Percentiles rank a stretch among this genome's conserved stretches.
These are phyloP conservation scores for Solanum appendiculatum DNA, from an alignment of 257 asterid species.

Conservation along the genomic window DNA sequence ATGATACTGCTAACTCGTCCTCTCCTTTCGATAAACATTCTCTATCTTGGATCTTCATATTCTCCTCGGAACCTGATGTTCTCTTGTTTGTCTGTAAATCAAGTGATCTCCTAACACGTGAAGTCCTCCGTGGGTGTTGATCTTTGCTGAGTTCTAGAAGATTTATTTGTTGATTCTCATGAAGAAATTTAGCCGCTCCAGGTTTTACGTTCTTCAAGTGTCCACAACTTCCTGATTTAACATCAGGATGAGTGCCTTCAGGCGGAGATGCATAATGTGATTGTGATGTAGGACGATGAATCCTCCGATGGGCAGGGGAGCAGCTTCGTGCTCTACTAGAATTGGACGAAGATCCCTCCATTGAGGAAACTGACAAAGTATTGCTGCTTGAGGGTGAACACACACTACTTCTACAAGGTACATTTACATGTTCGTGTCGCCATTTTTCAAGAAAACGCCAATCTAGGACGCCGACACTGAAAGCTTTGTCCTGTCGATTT, in stretches of 20 bases:
- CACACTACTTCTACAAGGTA: slow-evolving; percentile 6
- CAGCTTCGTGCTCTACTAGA: slow-evolving; percentile 17
- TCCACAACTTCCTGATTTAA: slow-evolving; percentile 13
- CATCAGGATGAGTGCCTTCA: slow-evolving; percentile 2
- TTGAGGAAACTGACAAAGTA: slow-evolving; percentile 21
- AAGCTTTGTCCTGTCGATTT: slow-evolving; percentile 42
- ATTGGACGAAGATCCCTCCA: slow-evolving; percentile 33
- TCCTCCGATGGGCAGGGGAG: slow-evolving; percentile 15
- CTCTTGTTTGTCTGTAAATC: background rate
- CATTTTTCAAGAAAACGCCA: slow-evolving; percentile 69
- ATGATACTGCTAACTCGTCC: background rate
- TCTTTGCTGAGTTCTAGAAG: slow-evolving; percentile 9
- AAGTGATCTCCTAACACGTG: background rate
- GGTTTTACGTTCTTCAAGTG: slow-evolving; percentile 11
- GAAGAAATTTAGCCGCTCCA: slow-evolving; percentile 11
- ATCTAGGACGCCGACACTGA: slow-evolving; percentile 65
- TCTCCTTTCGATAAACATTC: slow-evolving; percentile 8
- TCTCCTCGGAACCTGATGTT: slow-evolving; percentile 18
- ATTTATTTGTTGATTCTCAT: background rate
- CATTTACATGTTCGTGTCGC: slow-evolving; percentile 30
- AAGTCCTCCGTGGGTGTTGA: background rate
- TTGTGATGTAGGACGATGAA: slow-evolving; percentile 7
- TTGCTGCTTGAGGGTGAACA: slow-evolving; percentile 33
- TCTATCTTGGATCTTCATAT: slow-evolving; percentile 8
- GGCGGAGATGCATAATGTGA: slow-evolving; percentile 18